Conservation (phyloP, 2,329 filamentous ascomycete species). For the Fusarium sp. region DNA sequence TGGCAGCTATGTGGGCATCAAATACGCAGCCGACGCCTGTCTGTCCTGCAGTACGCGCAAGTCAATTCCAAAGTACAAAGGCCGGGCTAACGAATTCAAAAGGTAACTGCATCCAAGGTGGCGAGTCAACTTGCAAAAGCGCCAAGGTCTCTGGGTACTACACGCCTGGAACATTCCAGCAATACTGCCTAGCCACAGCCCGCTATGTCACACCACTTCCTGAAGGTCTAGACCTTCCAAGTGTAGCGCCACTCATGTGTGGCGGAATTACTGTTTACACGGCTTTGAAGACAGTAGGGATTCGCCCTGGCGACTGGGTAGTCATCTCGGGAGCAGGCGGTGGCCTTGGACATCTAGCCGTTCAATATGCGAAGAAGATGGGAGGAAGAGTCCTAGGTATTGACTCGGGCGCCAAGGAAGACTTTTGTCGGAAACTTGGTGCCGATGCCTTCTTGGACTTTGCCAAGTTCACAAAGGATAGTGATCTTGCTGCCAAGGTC, state of each 20-base stretch:
- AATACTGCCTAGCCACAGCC: constrained; percentile 20
- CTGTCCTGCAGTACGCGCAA: constrained; percentile 15
- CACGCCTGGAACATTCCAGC: constrained; percentile 25
- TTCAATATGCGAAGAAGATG: constrained; percentile 51
- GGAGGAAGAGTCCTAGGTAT: constrained; percentile 49
- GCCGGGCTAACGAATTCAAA: background rate
- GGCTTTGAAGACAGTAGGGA: constrained; percentile 10
- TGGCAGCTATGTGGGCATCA: constrained; percentile 22
- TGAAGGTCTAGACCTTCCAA: constrained; percentile 9
- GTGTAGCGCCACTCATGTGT: constrained; percentile 24
- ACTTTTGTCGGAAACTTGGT: constrained; percentile 43
- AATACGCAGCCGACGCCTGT: constrained; percentile 19
- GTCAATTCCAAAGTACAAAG: background rate
- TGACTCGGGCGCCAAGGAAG: constrained; percentile 47
- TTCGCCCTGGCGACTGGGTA: constrained; percentile 47
- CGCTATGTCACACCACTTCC: constrained; percentile 21
- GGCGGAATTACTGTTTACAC: constrained; percentile 26
- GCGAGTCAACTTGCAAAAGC: constrained; percentile 23
- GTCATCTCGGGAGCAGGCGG: constrained; percentile 52
- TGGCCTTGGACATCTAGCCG: constrained; percentile 49
- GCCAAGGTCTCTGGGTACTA: constrained; percentile 24
- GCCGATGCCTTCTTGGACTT: constrained; percentile 32
- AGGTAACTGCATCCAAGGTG: constrained; percentile 24
- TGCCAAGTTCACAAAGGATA: background rate
- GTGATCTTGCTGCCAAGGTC: constrained; percentile 24